These are phyloP conservation scores for Tephrocybe sp. DNA, from an alignment of 768 basidiomycete species.

Conservation along the genomic window DNA sequence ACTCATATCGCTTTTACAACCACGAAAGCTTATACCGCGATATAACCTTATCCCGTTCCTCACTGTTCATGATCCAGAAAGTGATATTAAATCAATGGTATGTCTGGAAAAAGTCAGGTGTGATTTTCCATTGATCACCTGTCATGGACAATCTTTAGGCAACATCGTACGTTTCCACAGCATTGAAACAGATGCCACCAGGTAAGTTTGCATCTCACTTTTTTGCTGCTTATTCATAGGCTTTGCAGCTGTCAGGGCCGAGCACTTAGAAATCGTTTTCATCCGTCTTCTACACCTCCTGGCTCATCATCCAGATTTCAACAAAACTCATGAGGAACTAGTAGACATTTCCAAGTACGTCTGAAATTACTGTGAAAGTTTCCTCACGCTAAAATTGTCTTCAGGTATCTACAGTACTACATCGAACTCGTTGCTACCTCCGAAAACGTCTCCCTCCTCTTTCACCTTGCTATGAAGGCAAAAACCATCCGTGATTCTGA, in stretches of 20 bases:
- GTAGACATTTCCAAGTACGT: constrained; percentile 79
- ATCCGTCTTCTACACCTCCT: constrained; percentile 83
- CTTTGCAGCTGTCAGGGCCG: constrained; percentile 48
- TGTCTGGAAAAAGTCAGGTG: constrained; percentile 19
- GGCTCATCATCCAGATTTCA: constrained; percentile 94
- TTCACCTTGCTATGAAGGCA: constrained; percentile 73
- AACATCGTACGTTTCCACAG: constrained; percentile 49
- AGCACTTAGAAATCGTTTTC: constrained; percentile 79
- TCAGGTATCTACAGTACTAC: constrained; percentile 87
- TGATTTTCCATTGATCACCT: constrained; percentile 2
- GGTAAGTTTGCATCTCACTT: constrained; percentile 34
- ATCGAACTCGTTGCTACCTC: constrained; percentile 69
- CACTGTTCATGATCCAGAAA: constrained; percentile 87
- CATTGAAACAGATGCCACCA: constrained; percentile 44
- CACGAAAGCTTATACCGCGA: constrained; percentile 60
- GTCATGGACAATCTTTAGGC: constrained; percentile 35
- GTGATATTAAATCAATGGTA: constrained; percentile 70
- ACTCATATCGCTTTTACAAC: constrained; percentile 59
- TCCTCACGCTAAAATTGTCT: not conserved
- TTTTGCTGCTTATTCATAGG: not conserved
- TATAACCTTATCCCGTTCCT: constrained; percentile 88
- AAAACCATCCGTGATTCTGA: constrained; percentile 87
- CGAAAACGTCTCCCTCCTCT: constrained; percentile 86
- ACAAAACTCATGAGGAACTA: constrained; percentile 60
- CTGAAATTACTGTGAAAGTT: not conserved